phyloP scores from a whole-genome alignment of 176 grass and related monocot species.

The Hordeum vulgare region MorexV3_pseudomolecules_assembly NC_058519.1:635787029-635787528 shows the following conservation, averaged over 20 bases:
- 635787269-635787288: constrained; percentile 31
- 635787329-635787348: constrained; percentile 39
- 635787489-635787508: constrained; percentile 15
- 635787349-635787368: constrained; percentile 30
- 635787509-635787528: constrained; percentile 40
- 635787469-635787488: constrained; percentile 37
- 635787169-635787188: constrained; percentile 39
- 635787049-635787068: constrained; percentile 35
- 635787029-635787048: constrained; percentile 36
- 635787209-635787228: constrained; percentile 34
- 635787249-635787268: constrained; percentile 43
- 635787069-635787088: constrained; percentile 34
- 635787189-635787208: constrained; percentile 40
- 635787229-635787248: constrained; percentile 32
- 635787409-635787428: constrained; percentile 52
- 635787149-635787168: constrained; percentile 36
- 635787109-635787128: constrained; percentile 24
- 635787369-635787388: constrained; percentile 38
- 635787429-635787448: constrained; percentile 42
- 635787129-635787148: constrained; percentile 33
- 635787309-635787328: constrained; percentile 26
- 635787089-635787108: constrained; percentile 28
- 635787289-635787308: constrained; percentile 42
- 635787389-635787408: constrained; percentile 26
- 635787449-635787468: constrained; percentile 12